Conservation (phyloP, 139 green algal species). For the Micromonas pusilla region DNA sequence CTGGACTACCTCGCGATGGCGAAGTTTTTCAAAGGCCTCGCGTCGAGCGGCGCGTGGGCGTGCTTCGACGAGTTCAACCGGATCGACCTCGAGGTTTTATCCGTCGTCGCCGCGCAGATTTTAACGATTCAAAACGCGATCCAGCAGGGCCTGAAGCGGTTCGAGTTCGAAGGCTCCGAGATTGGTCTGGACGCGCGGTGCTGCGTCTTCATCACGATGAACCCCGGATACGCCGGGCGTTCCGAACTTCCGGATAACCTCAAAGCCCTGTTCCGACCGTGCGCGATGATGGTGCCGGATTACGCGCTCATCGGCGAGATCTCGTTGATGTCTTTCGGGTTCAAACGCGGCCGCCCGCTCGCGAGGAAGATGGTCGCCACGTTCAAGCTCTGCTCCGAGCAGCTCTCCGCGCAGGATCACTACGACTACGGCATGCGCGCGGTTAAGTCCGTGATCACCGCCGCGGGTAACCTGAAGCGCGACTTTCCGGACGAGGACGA, state of each 20-base stretch:
- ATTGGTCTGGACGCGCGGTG: constrained; percentile 60
- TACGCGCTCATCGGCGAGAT: constrained; percentile 71
- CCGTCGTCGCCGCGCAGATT: constrained; percentile 56
- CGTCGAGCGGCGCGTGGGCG: constrained; percentile 62
- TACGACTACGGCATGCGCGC: constrained; percentile 80
- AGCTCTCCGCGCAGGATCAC: constrained; percentile 71
- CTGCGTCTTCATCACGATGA: constrained; percentile 73
- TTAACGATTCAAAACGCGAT: constrained; percentile 46
- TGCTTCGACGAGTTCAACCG: constrained; percentile 87
- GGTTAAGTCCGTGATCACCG: constrained; percentile 71
- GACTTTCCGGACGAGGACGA: constrained; percentile 58
- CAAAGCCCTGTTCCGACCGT: constrained; percentile 58
- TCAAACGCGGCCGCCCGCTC: constrained; percentile 45
- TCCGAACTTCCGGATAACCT: constrained; percentile 66
- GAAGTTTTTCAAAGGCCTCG: constrained; percentile 79
- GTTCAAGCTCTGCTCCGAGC: constrained; percentile 79
- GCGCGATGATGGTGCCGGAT: constrained; percentile 74
- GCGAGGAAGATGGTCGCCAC: constrained; percentile 75
- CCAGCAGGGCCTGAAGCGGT: constrained; percentile 64
- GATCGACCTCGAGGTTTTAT: constrained; percentile 69
- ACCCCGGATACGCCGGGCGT: constrained; percentile 61
- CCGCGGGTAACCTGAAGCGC: constrained; percentile 71
- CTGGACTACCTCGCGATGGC: constrained; percentile 68
- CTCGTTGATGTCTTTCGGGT: constrained; percentile 60
- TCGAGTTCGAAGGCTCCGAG: constrained; percentile 75